A percentile compares a stretch with the other conserved stretches of the same genome.
phyloP scores from a whole-genome alignment of 176 grass and related monocot species.

The Alopecurus myosuroides region DNA sequence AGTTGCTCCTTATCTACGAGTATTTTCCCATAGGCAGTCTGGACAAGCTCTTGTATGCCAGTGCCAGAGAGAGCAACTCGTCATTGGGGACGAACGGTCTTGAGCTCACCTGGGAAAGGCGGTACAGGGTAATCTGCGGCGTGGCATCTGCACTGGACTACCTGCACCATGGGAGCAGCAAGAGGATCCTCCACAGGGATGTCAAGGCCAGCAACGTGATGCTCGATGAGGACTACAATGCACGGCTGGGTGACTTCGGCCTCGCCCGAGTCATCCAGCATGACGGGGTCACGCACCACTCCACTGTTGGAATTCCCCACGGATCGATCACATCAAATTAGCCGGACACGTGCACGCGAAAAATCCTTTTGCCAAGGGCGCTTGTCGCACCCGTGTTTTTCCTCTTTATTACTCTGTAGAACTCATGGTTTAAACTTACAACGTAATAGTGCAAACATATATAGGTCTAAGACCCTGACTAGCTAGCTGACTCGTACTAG shows the following conservation, averaged over 20 bases:
- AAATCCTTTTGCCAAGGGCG: too few relatives aligned
- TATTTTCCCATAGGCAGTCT: background rate
- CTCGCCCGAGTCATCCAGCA: constrained; percentile 37
- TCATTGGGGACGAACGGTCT: background rate
- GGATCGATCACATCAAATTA: too few relatives aligned
- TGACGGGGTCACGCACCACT: constrained; percentile 45
- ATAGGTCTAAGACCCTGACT: too few relatives aligned
- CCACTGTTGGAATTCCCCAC: too few relatives aligned
- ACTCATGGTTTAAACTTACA: too few relatives aligned
- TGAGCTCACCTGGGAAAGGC: constrained; percentile 37
- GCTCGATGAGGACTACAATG: constrained; percentile 37
- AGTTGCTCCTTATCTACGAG: background rate
- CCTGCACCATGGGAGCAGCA: constrained; percentile 56
- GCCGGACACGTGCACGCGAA: too few relatives aligned
- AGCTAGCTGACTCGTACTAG: too few relatives aligned
- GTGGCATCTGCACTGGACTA: constrained; percentile 45
- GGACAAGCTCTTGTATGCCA: background rate
- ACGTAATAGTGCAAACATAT: too few relatives aligned
- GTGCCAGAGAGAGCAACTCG: too few relatives aligned
- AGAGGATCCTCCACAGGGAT: constrained; percentile 42
- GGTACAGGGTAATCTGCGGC: constrained; percentile 33
- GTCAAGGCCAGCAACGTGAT: constrained; percentile 75
- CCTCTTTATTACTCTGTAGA: too few relatives aligned
- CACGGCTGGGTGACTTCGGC: constrained; percentile 52
- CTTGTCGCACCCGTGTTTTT: too few relatives aligned